phyloP scores from a whole-genome alignment of 345 rosid species.

The Heritiera fomes region DNA sequence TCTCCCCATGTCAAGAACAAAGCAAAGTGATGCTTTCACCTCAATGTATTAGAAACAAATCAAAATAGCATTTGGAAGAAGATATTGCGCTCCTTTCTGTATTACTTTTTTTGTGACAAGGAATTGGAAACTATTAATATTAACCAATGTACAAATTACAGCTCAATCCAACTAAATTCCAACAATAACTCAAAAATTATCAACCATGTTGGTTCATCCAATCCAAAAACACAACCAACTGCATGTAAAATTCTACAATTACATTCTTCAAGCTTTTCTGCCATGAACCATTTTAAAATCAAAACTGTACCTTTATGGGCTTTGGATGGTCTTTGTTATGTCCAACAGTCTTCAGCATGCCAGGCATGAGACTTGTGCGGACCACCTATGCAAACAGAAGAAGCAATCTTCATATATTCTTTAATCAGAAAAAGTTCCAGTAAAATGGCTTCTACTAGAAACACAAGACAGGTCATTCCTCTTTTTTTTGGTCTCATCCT shows the following conservation, averaged over 20 bases:
- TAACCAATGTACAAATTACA: background rate
- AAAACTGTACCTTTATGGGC: constrained; percentile 74
- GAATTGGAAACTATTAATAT: background rate
- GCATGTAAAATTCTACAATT: background rate
- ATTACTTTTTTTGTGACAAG: background rate
- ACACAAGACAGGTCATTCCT: background rate
- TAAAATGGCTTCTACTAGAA: background rate
- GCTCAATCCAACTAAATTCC: background rate
- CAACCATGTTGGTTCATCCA: background rate
- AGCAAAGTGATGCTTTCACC: background rate
- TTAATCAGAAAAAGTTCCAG: background rate
- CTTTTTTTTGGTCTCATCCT: background rate
- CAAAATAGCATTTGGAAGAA: background rate
- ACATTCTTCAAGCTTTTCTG: background rate
- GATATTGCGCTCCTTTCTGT: background rate
- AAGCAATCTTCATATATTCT: constrained; percentile 6
- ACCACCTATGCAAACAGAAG: constrained; percentile 50
- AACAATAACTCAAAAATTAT: background rate
- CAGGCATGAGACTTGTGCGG: constrained; percentile 86
- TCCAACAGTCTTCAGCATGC: constrained; percentile 78
- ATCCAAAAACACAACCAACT: background rate
- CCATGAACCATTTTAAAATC: background rate
- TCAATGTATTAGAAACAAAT: background rate
- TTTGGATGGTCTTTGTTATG: constrained; percentile 92
- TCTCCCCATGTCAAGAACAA: background rate